Percentiles rank a stretch among this genome's conserved stretches.
Evolutionary conservation across 768 basidiomycete genomes (phyloP).

Genomic region (Collybia nuda): DNA sequence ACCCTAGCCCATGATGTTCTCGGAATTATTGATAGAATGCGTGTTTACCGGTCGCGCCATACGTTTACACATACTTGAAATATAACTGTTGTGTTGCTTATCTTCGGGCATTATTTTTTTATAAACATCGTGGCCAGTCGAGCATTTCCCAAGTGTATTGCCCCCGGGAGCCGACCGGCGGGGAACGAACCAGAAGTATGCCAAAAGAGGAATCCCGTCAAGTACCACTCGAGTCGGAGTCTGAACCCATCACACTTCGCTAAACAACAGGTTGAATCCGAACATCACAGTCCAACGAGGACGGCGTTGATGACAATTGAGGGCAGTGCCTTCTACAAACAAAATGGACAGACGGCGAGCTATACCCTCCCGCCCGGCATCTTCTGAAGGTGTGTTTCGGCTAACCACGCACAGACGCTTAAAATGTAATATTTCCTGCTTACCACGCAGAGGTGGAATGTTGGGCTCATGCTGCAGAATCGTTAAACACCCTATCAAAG

Average conservation of each 20-base stretch:
- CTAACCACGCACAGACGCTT: background rate
- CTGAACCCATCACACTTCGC: constrained; percentile 9
- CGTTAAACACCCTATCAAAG: constrained; percentile 53
- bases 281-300: constrained; percentile 15
- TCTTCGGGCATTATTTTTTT: too few species aligned
- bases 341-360: constrained; percentile 70
- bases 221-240: constrained; percentile 13
- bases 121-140: too few species aligned
- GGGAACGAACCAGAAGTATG: too few species aligned
- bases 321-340: constrained; percentile 6
- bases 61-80: too few species aligned
- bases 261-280: constrained; percentile 14
- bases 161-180: background rate
- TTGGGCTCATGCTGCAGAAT: constrained; percentile 69
- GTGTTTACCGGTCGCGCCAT: too few species aligned
- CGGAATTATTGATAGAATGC: too few species aligned
- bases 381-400: constrained; percentile 65
- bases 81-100: too few species aligned
- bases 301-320: constrained; percentile 13
- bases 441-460: constrained; percentile 63
- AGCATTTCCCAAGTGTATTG: too few species aligned
- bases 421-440: background rate
- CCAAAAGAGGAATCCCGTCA: background rate
- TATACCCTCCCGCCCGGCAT: constrained; percentile 60
- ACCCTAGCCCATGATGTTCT: background rate